Conservation (phyloP, 2,329 filamentous ascomycete genomes). For the Fonsecaea pedrosoi region DNA sequence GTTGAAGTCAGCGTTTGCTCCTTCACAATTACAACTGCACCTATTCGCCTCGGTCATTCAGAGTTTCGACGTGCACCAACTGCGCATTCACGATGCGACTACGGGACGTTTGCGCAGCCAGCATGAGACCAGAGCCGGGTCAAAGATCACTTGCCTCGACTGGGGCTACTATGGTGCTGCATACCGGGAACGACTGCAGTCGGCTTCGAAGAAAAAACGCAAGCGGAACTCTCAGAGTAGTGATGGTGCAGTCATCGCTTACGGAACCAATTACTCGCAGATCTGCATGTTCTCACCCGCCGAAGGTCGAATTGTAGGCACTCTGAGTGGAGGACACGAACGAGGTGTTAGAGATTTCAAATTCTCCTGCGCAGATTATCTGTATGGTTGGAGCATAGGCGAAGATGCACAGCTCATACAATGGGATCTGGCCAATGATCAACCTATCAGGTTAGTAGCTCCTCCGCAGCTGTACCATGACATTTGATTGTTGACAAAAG, state of each 20-base stretch:
- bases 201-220: conserved; percentile 57
- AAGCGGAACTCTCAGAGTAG: conserved; percentile 52
- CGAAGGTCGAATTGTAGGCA: conserved; percentile 55
- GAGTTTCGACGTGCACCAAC: conserved; percentile 59
- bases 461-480: not conserved
- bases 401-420: conserved; percentile 60
- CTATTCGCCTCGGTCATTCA: conserved; percentile 62
- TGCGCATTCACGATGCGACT: conserved; percentile 59
- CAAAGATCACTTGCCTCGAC: conserved; percentile 57
- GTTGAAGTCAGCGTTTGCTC: conserved; percentile 58
- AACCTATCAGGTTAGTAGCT: conserved; percentile 51
- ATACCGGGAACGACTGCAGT: conserved; percentile 44
- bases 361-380: conserved; percentile 57
- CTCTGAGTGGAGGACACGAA: conserved; percentile 55
- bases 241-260: conserved; percentile 56
- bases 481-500: conserved; percentile 16
- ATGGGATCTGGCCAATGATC: conserved; percentile 57
- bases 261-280: conserved; percentile 57
- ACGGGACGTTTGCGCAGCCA: conserved; percentile 59
- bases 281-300: conserved; percentile 58
- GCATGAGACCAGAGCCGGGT: conserved; percentile 55
- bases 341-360: conserved; percentile 59
- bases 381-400: conserved; percentile 61
- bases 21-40: conserved; percentile 58
- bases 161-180: conserved; percentile 55